Evolutionary conservation across 1,139 yeast genomes (phyloP), one percentile per base, ranked within the genome.

Genomic region (Candida anutae): DNA sequence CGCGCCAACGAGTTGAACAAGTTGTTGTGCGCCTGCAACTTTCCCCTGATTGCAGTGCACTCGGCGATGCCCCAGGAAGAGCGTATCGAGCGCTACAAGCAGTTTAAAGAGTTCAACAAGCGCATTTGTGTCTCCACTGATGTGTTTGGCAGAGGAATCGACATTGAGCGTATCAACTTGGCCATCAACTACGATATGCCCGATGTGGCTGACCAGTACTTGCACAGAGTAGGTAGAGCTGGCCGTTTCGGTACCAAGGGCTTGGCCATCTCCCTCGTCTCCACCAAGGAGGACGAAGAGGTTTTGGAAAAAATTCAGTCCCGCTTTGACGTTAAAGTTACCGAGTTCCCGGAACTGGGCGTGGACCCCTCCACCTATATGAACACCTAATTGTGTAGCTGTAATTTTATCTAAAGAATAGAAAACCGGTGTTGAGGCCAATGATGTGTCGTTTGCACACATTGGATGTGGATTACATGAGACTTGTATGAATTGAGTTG

Each of bases 231-330:
- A 38, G 98, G 98, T 56, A 87, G 98, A 77, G 98, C 98, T 45
- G 98, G 98, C 64, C 87, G 98, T 74, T 90, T 90, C 51, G 98
- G 98, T 70, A 90, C 98, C 56, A 90, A 90, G 69, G 98, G 98
- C 66, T 77, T 90, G 49, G 95, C 96, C 31, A 73, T 90, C 37
- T 85, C 96, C 28, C 83, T 90, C 46, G 94, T 90, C 31, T 73
- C 94, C 23, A 69, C 77, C 35, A 81, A 77, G 47, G 93, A 79
- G 40, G 98, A 90, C 53, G 87, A 85, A 58, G 85, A 81, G 63
- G 84, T 88, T 29, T 73, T 93, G 58, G 85, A 75, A 50, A 82
- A 85, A 66, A 90, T 90, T 50, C 98, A 90, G 70, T 93, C 87
- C 46, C 80, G 98, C 64, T 90, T 90, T 62, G 97, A 90, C 58